Base-by-base conservation (phyloP, 2,329 filamentous ascomycete species). In the Paecilomyces sp. region DNA sequence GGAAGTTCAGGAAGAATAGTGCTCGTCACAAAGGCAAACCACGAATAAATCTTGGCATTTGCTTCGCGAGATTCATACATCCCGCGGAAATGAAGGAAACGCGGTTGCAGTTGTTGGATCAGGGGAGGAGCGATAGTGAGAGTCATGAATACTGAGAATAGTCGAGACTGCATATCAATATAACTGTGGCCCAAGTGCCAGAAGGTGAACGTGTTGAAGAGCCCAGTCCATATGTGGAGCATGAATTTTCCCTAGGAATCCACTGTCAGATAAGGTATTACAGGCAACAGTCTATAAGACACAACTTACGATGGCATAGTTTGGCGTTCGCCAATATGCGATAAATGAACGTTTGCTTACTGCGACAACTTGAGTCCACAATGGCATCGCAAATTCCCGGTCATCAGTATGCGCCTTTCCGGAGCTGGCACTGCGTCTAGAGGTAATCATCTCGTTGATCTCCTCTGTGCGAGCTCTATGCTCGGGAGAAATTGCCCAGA, bases 31-130 rank as follows among this genome's bases (percentile, higher is more conserved):
- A 89, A 90, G 0, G 88, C 87, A 13, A 83, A 74, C 89, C 89
- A 92, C 1, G 84, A 87, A 74, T 93, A 94, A 28, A 91, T 91
- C 71, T 91, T 91, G 15, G 88, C 85, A n/a, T 84, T 89, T 55
- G 86, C 83, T 71, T 94, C 90, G 4, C 90, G 83, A 1, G 82
- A 85, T 70, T 88, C 77, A 75, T 90, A 94, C 28, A 93, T 80
- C 33, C 83, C 79, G 3, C 88, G 82, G 53, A 85, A 83, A 60
- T 83, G 78, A 57, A 91, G 76, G 69, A 88, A 92, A 4, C 84
- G 83, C 0, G 90, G 90, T 67, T 92, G 88, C 0, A 92, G 79
- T 66, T 92, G 89, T 66, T 92, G 88, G 60, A 92, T 89, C 0
- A 92, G 77, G 0, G 88, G 87, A 0, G 88, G 88, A 1, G 84